These are phyloP conservation scores for Saccharomycopsis phalli DNA, from an alignment of 1,139 yeast genomes.

Conservation along the genomic window DNA sequence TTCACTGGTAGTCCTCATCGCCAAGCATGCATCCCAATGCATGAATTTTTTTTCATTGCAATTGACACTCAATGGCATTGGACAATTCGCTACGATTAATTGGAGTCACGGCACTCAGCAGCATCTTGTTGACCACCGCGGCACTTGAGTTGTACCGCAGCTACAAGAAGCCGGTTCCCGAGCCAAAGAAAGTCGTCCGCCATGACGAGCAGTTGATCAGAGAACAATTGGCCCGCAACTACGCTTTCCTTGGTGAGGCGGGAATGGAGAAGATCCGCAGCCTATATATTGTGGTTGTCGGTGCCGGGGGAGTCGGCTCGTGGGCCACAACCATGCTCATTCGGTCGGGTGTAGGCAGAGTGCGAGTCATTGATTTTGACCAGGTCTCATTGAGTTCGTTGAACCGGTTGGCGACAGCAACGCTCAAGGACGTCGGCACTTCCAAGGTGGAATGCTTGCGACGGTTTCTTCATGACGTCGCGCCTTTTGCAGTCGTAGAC, in stretches of 20 bases:
- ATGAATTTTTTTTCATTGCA: no score
- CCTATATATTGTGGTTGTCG: slow-evolving; percentile 82
- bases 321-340: slow-evolving; percentile 92
- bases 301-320: slow-evolving; percentile 98
- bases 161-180: neutral
- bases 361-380: slow-evolving; percentile 85
- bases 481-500: slow-evolving; percentile 88
- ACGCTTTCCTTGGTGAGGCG: slow-evolving; percentile 79
- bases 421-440: slow-evolving; percentile 78
- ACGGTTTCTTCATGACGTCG: slow-evolving; percentile 53
- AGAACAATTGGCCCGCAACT: slow-evolving; percentile 89
- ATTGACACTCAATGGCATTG: no score
- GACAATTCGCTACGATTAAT: slow-evolving; percentile 7
- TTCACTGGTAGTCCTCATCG: no score
- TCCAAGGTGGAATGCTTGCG: slow-evolving; percentile 78
- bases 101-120: slow-evolving; percentile 8
- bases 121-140: slow-evolving; percentile 1
- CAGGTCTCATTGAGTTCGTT: slow-evolving; percentile 88
- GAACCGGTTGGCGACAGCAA: slow-evolving; percentile 92
- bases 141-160: slow-evolving; percentile 1
- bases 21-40: no score
- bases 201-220: slow-evolving; percentile 70
- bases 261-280: slow-evolving; percentile 71
- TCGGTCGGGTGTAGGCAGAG: slow-evolving; percentile 75
- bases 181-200: slow-evolving; percentile 13